These are phyloP conservation scores for Actinomucor elegans DNA, from an alignment of 371 early-diverging fungal species.

Conservation along the genomic window DNA sequence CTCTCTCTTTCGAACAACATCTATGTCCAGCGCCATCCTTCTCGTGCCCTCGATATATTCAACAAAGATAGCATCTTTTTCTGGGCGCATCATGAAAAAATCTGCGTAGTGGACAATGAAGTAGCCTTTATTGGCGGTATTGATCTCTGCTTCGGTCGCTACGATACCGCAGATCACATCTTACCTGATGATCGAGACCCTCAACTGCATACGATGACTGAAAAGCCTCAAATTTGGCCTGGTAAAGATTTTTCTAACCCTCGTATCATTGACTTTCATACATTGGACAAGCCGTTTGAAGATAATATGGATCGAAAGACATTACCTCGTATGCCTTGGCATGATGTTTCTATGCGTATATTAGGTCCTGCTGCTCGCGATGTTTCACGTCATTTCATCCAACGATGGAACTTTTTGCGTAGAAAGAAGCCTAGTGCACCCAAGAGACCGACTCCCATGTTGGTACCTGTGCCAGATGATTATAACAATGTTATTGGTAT, in stretches of 20 bases:
- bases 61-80: slow-evolving; percentile 65
- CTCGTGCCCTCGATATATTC: slow-evolving; percentile 54
- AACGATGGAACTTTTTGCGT: slow-evolving; percentile 87
- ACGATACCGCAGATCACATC: slow-evolving; percentile 74
- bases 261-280: slow-evolving; percentile 81
- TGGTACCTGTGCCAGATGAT: slow-evolving; percentile 70
- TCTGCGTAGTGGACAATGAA: slow-evolving; percentile 77
- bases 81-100: slow-evolving; percentile 82
- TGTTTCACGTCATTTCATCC: slow-evolving; percentile 83
- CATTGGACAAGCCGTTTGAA: slow-evolving; percentile 50
- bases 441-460: slow-evolving; percentile 54
- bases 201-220: slow-evolving; percentile 6
- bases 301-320: slow-evolving; percentile 32
- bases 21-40: slow-evolving; percentile 68
- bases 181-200: slow-evolving; percentile 69
- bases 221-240: slow-evolving; percentile 55
- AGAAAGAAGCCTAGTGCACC: slow-evolving; percentile 52
- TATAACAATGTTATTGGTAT: slow-evolving; percentile 10
- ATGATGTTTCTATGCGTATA: slow-evolving; percentile 78
- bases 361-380: slow-evolving; percentile 65
- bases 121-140: slow-evolving; percentile 88
- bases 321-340: slow-evolving; percentile 92
- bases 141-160: slow-evolving; percentile 87
- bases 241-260: slow-evolving; percentile 91
- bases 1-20: slow-evolving; percentile 63